Evolutionary conservation across 2,329 filamentous ascomycete genomes (phyloP).

Genomic region (Fusarium chaquense): DNA sequence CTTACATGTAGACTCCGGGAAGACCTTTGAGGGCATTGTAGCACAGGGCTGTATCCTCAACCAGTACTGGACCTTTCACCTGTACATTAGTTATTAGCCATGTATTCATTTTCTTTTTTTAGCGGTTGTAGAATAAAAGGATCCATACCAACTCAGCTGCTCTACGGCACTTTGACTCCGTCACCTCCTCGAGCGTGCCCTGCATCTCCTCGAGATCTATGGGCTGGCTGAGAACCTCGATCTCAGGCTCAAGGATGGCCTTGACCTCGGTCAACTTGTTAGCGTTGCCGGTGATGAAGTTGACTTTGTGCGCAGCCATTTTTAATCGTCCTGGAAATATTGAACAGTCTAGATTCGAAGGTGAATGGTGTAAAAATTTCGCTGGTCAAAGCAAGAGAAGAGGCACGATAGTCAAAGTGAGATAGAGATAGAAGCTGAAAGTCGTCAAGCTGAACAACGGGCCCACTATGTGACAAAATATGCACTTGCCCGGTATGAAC

Average conservation of each 20-base stretch:
- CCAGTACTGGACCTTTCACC: constrained; percentile 88
- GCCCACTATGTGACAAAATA: constrained; percentile 32
- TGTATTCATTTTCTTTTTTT: not conserved
- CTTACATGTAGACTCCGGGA: constrained; percentile 95
- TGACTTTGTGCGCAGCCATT: constrained; percentile 66
- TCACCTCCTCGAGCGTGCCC: constrained; percentile 92
- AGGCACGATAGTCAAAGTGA: not conserved
- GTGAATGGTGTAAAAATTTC: not conserved
- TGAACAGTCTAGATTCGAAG: not conserved
- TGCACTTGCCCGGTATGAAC: constrained; percentile 33
- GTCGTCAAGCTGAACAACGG: constrained; percentile 11
- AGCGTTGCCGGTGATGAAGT: constrained; percentile 97
- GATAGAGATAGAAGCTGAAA: constrained; percentile 9
- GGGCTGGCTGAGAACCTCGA: constrained; percentile 78
- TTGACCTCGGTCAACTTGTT: constrained; percentile 94
- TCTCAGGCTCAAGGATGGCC: constrained; percentile 81
- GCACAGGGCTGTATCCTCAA: constrained; percentile 95
- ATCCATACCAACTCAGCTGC: constrained; percentile 79
- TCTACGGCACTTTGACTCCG: constrained; percentile 83
- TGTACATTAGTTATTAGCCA: constrained; percentile 53
- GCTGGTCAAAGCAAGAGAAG: not conserved
- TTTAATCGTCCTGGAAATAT: not conserved
- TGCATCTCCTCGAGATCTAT: constrained; percentile 92
- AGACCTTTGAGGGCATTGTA: constrained; percentile 92
- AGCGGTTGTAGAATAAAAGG: not conserved